Conservation (phyloP, 2,329 filamentous ascomycete genomes). For the Sporothrix pseudoabietina region DNA sequence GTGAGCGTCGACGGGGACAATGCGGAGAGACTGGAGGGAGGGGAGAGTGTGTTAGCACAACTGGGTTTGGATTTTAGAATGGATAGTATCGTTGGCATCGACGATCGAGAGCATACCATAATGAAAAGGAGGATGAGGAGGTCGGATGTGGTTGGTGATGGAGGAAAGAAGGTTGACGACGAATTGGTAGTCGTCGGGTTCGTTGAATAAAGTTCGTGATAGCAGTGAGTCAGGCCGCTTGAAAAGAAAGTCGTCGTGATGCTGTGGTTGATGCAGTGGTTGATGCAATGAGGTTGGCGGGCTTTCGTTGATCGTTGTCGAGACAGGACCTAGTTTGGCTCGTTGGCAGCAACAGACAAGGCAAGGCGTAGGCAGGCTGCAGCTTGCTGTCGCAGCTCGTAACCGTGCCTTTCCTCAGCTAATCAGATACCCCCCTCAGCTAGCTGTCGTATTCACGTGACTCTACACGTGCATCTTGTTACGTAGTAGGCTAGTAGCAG, state of each 20-base stretch:
- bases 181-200: neutral
- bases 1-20: constrained; percentile 73
- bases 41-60: constrained; percentile 27
- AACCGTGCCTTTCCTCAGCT: constrained; percentile 2
- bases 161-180: neutral
- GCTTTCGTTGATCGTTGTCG: neutral
- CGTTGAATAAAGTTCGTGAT: too few species aligned
- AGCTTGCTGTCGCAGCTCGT: constrained; percentile 34
- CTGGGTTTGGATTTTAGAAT: neutral
- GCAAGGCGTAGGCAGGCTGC: constrained; percentile 31
- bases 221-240: neutral
- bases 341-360: neutral
- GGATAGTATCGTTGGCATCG: neutral
- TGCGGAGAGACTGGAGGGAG: constrained; percentile 73
- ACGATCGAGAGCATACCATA: constrained; percentile 49
- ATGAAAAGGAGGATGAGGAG: constrained; percentile 40
- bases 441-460: neutral
- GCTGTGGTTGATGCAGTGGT: neutral
- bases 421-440: neutral
- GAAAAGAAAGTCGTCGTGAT: neutral
- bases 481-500: too few species aligned
- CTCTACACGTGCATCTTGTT: neutral
- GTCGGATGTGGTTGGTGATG: neutral
- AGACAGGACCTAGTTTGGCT: neutral
- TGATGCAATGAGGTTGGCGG: constrained; percentile 9